Percentiles rank a stretch among this genome's conserved stretches.
Conservation (phyloP, 2,329 filamentous ascomycete genomes). For the Tolypocladium guangdongense region DNA sequence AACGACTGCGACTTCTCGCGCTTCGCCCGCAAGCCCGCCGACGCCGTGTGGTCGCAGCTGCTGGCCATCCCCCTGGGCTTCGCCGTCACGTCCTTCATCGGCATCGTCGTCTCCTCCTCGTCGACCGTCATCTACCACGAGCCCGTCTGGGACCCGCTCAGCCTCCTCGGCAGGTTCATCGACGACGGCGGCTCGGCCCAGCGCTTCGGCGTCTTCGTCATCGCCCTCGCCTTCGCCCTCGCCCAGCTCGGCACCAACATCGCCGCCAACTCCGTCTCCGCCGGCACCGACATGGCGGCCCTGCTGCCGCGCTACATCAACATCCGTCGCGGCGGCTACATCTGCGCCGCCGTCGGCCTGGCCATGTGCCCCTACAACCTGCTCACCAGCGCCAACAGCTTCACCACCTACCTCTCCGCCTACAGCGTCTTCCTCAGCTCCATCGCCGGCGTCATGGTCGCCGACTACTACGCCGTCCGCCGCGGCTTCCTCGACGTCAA, state of each 20-base stretch:
- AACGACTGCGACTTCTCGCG: conserved; percentile 78
- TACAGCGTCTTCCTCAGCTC: conserved; percentile 92
- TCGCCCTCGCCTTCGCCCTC: conserved; percentile 59
- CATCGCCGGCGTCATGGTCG: conserved; percentile 83
- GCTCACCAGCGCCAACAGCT: conserved; percentile 63
- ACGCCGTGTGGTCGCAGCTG: conserved; percentile 74
- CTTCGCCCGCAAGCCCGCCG: conserved; percentile 65
- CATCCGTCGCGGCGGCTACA: conserved; percentile 78
- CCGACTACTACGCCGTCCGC: conserved; percentile 80
- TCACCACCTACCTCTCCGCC: conserved; percentile 83
- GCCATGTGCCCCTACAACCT: conserved; percentile 84
- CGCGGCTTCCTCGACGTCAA: conserved; percentile 70
- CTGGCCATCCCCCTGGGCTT: conserved; percentile 62
- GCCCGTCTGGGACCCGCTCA: conserved; percentile 63
- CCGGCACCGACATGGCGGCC: conserved; percentile 73
- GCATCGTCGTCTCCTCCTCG: conserved; percentile 66
- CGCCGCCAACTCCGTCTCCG: conserved; percentile 75
- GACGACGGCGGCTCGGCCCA: conserved; percentile 56
- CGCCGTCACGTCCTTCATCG: conserved; percentile 73
- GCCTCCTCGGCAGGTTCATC: conserved; percentile 55
- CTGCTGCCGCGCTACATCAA: conserved; percentile 70
- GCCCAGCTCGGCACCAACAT: conserved; percentile 83
- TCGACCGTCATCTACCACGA: conserved; percentile 56
- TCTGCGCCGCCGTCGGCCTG: conserved; percentile 69
- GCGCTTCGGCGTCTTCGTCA: conserved; percentile 67